Conservation (phyloP, 257 asterid genomes). For the Nicotiana obtusifolia region DNA sequence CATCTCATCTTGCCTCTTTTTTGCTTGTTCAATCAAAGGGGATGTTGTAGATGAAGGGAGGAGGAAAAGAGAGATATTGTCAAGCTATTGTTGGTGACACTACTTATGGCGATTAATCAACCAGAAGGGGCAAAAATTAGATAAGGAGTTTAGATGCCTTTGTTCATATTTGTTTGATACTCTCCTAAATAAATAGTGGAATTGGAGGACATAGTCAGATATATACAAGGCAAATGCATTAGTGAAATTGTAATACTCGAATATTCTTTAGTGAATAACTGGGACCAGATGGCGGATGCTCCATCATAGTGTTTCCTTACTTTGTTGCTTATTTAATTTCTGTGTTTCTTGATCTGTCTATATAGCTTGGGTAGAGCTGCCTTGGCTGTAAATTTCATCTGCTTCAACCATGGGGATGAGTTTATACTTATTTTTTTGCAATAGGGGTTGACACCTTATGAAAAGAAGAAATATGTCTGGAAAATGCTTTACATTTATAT, state of each 20-base stretch:
- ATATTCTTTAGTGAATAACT: neutral
- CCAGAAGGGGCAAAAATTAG: neutral
- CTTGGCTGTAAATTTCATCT: neutral
- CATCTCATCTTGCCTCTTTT: neutral
- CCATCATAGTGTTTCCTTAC: neutral
- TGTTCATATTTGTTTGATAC: neutral
- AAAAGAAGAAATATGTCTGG: conserved; percentile 99
- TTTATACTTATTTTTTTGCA: conserved; percentile 8
- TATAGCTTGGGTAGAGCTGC: neutral
- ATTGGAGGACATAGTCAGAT: neutral
- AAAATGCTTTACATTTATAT: conserved; percentile 97
- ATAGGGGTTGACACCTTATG: conserved; percentile 88
- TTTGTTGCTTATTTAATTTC: neutral
- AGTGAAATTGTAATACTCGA: neutral
- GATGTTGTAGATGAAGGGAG: neutral
- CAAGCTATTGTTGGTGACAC: neutral
- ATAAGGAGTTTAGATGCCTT: neutral
- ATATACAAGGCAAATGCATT: neutral
- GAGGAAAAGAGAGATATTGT: neutral
- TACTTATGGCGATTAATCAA: neutral
- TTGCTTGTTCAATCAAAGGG: neutral
- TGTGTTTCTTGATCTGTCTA: neutral
- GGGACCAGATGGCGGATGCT: neutral
- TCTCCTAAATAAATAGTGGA: neutral
- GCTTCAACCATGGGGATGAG: neutral